phyloP scores from a whole-genome alignment of 2,329 filamentous ascomycete genomes.

The Colletotrichum brevisporum region DNA sequence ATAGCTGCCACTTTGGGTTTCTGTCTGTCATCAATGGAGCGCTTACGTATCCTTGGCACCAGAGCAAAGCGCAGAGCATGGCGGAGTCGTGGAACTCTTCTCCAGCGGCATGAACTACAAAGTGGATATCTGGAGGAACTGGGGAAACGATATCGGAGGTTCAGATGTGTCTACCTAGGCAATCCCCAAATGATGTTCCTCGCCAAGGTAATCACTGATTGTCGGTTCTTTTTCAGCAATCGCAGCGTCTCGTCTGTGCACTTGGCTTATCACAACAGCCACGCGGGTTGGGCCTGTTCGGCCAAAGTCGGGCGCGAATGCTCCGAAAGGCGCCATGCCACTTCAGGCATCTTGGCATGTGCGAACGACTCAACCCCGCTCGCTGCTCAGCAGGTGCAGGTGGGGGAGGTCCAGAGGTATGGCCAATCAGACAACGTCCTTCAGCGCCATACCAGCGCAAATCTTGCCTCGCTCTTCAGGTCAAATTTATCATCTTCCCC shows the following conservation, averaged over 20 bases:
- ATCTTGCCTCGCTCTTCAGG: conserved; percentile 41
- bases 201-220: conserved; percentile 4
- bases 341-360: conserved; percentile 32
- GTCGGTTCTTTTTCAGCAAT: conserved; percentile 6
- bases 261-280: conserved; percentile 7
- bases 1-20: conserved; percentile 26
- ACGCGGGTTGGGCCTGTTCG: neutral
- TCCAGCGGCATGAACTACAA: conserved; percentile 13
- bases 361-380: conserved; percentile 30
- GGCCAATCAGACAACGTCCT: conserved; percentile 20
- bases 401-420: neutral
- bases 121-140: conserved; percentile 23
- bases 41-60: conserved; percentile 16
- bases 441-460: conserved; percentile 29
- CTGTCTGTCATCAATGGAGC: conserved; percentile 28
- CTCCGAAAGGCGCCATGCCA: conserved; percentile 13
- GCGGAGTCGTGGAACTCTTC: conserved; percentile 30
- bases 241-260: conserved; percentile 35
- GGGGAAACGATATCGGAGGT: conserved; percentile 35
- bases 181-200: conserved; percentile 5
- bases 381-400: conserved; percentile 26
- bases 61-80: neutral
- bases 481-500: conserved; percentile 40
- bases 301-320: conserved; percentile 4
- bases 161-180: neutral